phyloP scores from a whole-genome alignment of 257 asterid species.

The Salvia splendens region DNA sequence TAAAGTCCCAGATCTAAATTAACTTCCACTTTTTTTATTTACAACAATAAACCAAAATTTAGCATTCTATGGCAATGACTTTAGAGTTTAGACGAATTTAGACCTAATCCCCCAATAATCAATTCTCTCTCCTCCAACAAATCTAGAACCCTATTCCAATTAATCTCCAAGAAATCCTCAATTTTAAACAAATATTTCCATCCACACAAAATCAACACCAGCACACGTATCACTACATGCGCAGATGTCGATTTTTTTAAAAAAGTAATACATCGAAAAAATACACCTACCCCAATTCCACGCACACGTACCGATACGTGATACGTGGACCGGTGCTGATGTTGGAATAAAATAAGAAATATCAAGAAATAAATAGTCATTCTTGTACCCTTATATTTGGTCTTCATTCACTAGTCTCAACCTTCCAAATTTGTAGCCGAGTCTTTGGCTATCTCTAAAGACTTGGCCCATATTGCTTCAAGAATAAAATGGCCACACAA shows the following conservation, averaged over 20 bases:
- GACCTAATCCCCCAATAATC: no score
- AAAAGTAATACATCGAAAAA: no score
- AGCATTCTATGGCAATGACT: neutral
- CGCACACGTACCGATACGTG: no score
- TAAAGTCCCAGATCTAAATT: constrained; percentile 34
- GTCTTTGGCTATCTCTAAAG: constrained; percentile 50
- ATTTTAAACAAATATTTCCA: neutral
- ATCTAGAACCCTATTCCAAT: neutral
- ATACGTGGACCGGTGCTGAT: no score
- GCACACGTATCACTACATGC: no score
- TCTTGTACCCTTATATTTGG: constrained; percentile 34
- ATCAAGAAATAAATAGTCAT: no score
- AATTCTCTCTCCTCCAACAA: constrained; percentile 38
- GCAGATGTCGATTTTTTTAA: no score
- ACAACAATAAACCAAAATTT: neutral
- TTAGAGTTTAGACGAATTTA: no score
- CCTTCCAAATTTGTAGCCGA: constrained; percentile 68
- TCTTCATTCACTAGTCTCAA: constrained; percentile 51
- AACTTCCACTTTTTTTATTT: neutral
- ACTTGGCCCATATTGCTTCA: constrained; percentile 40
- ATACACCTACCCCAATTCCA: no score
- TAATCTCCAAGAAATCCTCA: neutral
- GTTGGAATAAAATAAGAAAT: no score
- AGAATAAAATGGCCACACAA: constrained; percentile 58
- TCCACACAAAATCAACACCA: no score